phyloP scores from a whole-genome alignment of 2,329 filamentous ascomycete species.

The Talaromyces sp. region DNA sequence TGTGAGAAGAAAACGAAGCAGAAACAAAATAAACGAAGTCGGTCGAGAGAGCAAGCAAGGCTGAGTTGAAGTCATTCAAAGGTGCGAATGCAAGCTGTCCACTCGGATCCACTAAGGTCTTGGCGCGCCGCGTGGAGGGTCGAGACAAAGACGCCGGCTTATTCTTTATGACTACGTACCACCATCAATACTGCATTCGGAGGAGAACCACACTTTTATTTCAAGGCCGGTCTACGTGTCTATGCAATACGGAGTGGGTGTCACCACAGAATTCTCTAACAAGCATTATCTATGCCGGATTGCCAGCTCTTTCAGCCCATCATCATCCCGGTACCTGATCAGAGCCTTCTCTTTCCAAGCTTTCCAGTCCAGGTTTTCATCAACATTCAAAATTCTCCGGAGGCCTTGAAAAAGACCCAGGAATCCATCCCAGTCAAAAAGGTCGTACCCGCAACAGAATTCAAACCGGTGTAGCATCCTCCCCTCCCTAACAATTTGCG shows the following conservation, averaged over 20 bases:
- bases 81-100: not conserved
- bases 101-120: not conserved
- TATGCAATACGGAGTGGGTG: not conserved
- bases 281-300: not conserved
- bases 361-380: conserved; percentile 33
- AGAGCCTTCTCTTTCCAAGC: conserved; percentile 34
- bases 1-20: not conserved
- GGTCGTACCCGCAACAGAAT: conserved; percentile 42
- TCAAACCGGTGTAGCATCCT: conserved; percentile 35
- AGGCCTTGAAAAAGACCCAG: conserved; percentile 39
- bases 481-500: conserved; percentile 32
- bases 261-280: not conserved
- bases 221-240: not conserved
- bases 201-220: not conserved
- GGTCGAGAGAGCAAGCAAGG: not conserved
- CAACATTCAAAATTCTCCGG: conserved; percentile 28
- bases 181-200: not conserved
- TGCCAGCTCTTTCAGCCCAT: conserved; percentile 10
- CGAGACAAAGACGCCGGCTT: not conserved
- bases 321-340: conserved; percentile 26
- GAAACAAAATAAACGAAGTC: not conserved
- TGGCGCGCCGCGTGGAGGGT: not conserved
- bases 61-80: not conserved
- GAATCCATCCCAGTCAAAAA: conserved; percentile 41
- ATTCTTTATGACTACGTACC: too few species aligned